Percentiles rank a stretch among this genome's conserved stretches.
These are phyloP conservation scores for Cucumis melo DNA, from an alignment of 306 rosid genomes.

Conservation along the genomic window DNA sequence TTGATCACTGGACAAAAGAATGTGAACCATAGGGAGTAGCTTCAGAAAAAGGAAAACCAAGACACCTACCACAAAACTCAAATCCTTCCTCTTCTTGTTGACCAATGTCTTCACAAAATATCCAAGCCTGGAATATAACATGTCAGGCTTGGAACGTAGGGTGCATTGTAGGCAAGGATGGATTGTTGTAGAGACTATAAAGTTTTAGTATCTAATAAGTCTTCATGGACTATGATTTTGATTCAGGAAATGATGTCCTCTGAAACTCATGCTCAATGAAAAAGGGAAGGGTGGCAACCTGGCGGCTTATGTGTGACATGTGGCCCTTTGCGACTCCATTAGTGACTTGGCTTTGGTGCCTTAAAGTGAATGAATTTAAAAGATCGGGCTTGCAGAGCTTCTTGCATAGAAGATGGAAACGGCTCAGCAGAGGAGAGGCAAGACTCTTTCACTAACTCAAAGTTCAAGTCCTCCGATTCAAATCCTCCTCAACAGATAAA, in stretches of 20 bases:
- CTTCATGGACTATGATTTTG: neutral
- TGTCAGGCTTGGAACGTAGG: neutral
- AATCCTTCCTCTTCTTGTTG: constrained; percentile 3
- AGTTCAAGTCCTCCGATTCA: too few relatives aligned
- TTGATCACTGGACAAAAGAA: neutral
- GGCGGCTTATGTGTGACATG: too few relatives aligned
- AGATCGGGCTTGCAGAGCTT: too few relatives aligned
- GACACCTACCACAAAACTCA: neutral
- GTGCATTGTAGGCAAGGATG: neutral
- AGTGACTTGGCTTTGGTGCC: too few relatives aligned
- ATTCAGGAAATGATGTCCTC: too few relatives aligned
- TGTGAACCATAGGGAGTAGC: neutral
- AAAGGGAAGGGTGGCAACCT: too few relatives aligned
- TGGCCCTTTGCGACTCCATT: too few relatives aligned
- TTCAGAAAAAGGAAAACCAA: neutral
- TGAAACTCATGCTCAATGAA: too few relatives aligned
- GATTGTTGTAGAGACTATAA: neutral
- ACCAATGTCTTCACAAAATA: neutral
- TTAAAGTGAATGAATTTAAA: too few relatives aligned
- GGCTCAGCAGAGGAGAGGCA: too few relatives aligned
- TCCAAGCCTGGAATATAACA: neutral
- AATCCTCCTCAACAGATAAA: neutral
- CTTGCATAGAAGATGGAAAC: too few relatives aligned
- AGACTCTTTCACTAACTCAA: too few relatives aligned
- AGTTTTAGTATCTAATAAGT: neutral